These are phyloP conservation scores for Agrocybe chaxingu DNA, from an alignment of 768 basidiomycete genomes.

Conservation along the genomic window DNA sequence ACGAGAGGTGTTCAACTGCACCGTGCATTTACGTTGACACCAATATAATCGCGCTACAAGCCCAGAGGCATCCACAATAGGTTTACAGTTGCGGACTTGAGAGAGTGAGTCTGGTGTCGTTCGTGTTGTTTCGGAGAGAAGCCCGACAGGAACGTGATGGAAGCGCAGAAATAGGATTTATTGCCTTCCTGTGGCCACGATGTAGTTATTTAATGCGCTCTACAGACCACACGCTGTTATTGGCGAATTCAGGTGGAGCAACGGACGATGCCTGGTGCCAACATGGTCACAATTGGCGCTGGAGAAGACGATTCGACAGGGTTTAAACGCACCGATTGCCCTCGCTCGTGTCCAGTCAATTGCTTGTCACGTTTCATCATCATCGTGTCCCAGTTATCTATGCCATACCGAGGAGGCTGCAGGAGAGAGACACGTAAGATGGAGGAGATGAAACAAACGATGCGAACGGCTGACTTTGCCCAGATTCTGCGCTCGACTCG, in stretches of 20 bases:
- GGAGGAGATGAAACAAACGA: background rate
- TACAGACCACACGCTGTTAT: constrained; percentile 73
- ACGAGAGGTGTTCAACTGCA: no score
- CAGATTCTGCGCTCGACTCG: constrained; percentile 79
- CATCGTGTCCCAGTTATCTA: constrained; percentile 93
- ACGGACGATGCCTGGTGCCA: constrained; percentile 55
- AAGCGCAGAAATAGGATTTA: background rate
- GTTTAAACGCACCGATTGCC: constrained; percentile 69
- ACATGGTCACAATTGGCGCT: background rate
- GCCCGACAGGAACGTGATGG: no score
- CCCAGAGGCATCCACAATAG: no score
- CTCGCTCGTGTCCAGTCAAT: constrained; percentile 82
- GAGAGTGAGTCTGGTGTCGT: background rate
- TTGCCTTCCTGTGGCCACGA: background rate
- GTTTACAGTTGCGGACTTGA: no score
- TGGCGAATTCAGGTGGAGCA: constrained; percentile 69
- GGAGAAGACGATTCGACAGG: background rate
- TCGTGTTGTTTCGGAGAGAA: no score
- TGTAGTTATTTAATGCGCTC: constrained; percentile 39
- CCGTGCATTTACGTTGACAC: no score
- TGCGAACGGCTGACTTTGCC: constrained; percentile 65
- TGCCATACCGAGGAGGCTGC: constrained; percentile 78
- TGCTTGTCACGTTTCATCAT: constrained; percentile 92
- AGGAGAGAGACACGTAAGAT: background rate
- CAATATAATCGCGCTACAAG: no score